Percentiles rank a stretch among this genome's conserved stretches.
Conservation (phyloP, 305 asterid genomes). For the Fraxinus dipetala region DNA sequence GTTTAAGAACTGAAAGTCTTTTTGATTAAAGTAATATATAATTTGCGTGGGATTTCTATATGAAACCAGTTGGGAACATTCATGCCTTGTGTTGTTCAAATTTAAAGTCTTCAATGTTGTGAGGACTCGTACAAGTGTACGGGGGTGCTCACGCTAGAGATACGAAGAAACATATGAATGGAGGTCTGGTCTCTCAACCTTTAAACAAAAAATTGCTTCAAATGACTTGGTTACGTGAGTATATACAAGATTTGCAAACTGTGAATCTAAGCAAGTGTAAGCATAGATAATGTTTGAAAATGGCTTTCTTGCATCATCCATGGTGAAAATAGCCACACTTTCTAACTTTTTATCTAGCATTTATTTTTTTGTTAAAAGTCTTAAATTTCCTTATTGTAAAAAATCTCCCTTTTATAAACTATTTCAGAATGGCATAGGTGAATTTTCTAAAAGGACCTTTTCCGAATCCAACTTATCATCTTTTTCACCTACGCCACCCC, state of each 20-base stretch:
- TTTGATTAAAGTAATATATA: background rate
- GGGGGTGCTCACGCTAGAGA: background rate
- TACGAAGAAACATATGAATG: background rate
- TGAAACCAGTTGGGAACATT: background rate
- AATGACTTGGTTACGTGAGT: background rate
- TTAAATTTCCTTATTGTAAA: background rate
- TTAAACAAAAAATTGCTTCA: background rate
- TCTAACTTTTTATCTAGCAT: background rate
- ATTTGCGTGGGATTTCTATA: background rate
- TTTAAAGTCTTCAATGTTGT: background rate
- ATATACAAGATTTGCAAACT: background rate
- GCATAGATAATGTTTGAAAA: background rate
- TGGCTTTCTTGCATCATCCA: background rate
- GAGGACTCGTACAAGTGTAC: background rate
- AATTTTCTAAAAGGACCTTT: background rate
- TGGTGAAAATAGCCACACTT: background rate
- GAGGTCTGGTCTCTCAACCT: background rate
- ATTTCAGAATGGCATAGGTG: background rate
- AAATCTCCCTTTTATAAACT: background rate
- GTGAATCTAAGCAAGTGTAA: background rate
- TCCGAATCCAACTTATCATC: background rate
- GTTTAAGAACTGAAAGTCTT: background rate
- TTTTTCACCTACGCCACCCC: background rate
- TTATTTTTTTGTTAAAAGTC: background rate
- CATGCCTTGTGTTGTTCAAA: background rate